These are phyloP conservation scores for Leucogyrophana mollusca DNA, from an alignment of 768 basidiomycete genomes.

Conservation along the genomic window DNA sequence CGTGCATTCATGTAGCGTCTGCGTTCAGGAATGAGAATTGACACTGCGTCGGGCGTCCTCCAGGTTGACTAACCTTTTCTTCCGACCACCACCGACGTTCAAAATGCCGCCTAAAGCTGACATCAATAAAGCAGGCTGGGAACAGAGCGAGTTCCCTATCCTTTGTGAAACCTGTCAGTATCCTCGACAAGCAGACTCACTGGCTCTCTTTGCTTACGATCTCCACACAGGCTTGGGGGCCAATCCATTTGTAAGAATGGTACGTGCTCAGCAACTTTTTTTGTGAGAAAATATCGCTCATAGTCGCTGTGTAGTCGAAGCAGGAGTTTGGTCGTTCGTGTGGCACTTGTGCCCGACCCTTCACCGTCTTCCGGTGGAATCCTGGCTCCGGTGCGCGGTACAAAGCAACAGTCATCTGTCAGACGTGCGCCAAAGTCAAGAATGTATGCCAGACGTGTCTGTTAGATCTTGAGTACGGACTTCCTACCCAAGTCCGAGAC, in stretches of 20 bases:
- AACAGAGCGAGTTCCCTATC: slow-evolving; percentile 91
- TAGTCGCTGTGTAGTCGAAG: slow-evolving; percentile 66
- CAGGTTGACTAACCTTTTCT: too few relatives aligned
- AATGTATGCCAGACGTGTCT: slow-evolving; percentile 98
- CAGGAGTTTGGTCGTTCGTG: slow-evolving; percentile 96
- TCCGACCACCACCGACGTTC: background rate
- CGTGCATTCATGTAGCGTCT: too few relatives aligned
- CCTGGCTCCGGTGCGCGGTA: slow-evolving; percentile 90
- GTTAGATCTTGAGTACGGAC: slow-evolving; percentile 91
- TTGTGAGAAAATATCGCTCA: background rate
- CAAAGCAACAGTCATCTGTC: slow-evolving; percentile 97
- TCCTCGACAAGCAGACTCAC: slow-evolving; percentile 11
- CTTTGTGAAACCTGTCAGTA: slow-evolving; percentile 91
- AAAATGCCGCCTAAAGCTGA: slow-evolving; percentile 81
- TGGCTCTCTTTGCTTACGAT: slow-evolving; percentile 3
- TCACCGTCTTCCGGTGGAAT: slow-evolving; percentile 98
- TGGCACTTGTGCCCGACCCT: slow-evolving; percentile 95
- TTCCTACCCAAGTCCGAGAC: slow-evolving; percentile 96
- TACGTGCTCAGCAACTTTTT: slow-evolving; percentile 32
- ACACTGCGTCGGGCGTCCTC: too few relatives aligned
- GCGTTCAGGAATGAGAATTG: too few relatives aligned
- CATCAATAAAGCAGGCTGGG: slow-evolving; percentile 94
- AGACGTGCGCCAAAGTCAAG: slow-evolving; percentile 95
- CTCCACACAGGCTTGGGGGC: slow-evolving; percentile 66
- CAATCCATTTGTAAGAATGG: slow-evolving; percentile 96